Conservation (phyloP, 139 green algal genomes). For the Bryopsis sp. region DNA sequence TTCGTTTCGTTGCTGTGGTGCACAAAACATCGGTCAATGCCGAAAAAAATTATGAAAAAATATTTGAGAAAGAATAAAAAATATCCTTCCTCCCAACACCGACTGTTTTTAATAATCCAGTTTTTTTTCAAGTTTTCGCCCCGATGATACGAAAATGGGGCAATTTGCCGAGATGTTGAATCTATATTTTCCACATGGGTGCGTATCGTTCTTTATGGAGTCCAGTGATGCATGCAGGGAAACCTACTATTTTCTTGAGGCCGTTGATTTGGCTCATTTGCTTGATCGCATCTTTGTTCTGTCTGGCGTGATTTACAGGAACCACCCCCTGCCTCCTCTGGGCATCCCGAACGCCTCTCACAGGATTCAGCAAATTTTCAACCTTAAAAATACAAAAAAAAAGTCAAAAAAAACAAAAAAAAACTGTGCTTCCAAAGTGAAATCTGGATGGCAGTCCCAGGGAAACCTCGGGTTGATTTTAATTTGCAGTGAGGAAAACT, state of each 20-base stretch:
- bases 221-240: too few species aligned
- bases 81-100: too few species aligned
- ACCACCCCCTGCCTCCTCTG: conserved; percentile 37
- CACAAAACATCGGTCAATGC: too few species aligned
- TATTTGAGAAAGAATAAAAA: too few species aligned
- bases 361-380: conserved; percentile 39
- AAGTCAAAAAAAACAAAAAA: not conserved
- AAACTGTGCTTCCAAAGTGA: not conserved
- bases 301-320: conserved; percentile 38
- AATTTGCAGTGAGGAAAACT: not conserved
- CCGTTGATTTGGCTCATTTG: conserved; percentile 42
- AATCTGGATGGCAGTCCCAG: not conserved
- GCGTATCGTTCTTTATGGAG: too few species aligned
- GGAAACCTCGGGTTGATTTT: not conserved
- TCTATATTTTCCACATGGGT: too few species aligned
- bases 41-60: too few species aligned
- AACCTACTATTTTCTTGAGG: conserved; percentile 24
- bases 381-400: conserved; percentile 30
- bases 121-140: too few species aligned
- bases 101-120: too few species aligned
- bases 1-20: too few species aligned
- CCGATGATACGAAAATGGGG: too few species aligned
- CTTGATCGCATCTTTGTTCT: conserved; percentile 42
- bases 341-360: conserved; percentile 40
- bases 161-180: too few species aligned